A percentile compares a stretch with the other conserved stretches of the same genome.
phyloP scores from a whole-genome alignment of 2,329 filamentous ascomycete species.

The Pseudogymnoascus sp. region DNA sequence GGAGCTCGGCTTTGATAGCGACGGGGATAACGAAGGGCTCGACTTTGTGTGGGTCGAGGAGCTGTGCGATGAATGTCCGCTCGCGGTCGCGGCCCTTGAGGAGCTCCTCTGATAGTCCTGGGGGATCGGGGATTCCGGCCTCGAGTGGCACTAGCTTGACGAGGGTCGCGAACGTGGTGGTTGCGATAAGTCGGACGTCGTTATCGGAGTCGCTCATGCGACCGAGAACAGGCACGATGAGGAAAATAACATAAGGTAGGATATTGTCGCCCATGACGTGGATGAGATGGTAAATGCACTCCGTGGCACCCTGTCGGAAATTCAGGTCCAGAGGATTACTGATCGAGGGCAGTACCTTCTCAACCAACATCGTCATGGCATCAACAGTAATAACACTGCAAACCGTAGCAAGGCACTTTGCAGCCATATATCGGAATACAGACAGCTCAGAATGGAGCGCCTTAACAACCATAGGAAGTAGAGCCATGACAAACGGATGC shows the following conservation, averaged over 20 bases:
- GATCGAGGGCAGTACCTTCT: constrained; percentile 86
- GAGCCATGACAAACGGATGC: constrained; percentile 70
- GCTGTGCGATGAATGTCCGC: constrained; percentile 91
- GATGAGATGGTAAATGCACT: constrained; percentile 93
- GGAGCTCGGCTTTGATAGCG: constrained; percentile 90
- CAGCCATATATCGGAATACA: constrained; percentile 91
- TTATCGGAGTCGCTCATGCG: constrained; percentile 98
- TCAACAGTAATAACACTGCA: constrained; percentile 94
- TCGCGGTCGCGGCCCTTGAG: constrained; percentile 88
- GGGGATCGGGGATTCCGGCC: constrained; percentile 93
- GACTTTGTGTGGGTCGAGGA: constrained; percentile 94
- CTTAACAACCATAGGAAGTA: constrained; percentile 80
- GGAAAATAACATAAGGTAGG: constrained; percentile 94
- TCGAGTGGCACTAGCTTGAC: constrained; percentile 96
- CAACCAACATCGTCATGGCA: constrained; percentile 91
- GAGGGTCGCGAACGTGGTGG: constrained; percentile 91
- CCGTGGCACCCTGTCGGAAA: constrained; percentile 86
- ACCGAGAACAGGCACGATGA: constrained; percentile 92
- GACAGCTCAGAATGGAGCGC: constrained; percentile 82
- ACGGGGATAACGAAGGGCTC: constrained; percentile 91
- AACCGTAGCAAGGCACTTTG: constrained; percentile 93
- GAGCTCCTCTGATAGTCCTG: constrained; percentile 80
- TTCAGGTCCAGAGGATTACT: constrained; percentile 83
- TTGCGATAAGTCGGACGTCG: constrained; percentile 87
- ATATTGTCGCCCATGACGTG: constrained; percentile 97